phyloP scores from a whole-genome alignment of 768 basidiomycete species.

The Tremella mesenterica region DNA sequence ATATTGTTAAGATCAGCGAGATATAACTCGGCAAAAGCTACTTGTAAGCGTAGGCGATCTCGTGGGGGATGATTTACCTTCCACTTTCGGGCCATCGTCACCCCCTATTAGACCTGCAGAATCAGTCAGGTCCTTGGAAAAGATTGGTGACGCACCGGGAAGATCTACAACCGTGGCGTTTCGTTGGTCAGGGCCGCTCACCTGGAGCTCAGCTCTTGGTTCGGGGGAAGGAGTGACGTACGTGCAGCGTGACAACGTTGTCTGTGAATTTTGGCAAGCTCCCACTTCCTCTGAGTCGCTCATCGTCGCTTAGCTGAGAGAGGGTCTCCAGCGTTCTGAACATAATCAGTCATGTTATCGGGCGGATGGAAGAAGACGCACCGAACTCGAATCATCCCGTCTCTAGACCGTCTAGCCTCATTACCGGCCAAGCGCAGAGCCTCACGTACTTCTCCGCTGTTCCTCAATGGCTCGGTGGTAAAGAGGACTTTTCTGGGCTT shows the following conservation, averaged over 20 bases:
- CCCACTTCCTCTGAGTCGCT: background rate
- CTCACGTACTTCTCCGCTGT: background rate
- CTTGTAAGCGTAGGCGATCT: background rate
- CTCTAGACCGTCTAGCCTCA: constrained; percentile 10
- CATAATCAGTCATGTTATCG: background rate
- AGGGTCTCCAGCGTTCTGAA: constrained; percentile 10
- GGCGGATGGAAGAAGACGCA: background rate
- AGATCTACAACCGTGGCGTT: constrained; percentile 23
- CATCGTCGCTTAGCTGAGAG: background rate
- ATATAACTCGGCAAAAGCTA: constrained; percentile 4
- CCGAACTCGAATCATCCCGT: constrained; percentile 1
- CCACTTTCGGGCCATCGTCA: background rate
- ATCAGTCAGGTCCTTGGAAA: background rate
- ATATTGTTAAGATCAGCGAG: constrained; percentile 12
- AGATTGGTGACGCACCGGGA: constrained; percentile 11
- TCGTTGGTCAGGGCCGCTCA: constrained; percentile 4
- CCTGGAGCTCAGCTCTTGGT: background rate
- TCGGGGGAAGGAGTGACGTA: constrained; percentile 2
- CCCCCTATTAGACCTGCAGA: background rate
- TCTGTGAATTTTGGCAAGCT: constrained; percentile 4
- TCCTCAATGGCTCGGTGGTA: background rate
- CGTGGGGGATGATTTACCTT: background rate
- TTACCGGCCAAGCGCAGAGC: constrained; percentile 13
- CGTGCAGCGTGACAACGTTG: constrained; percentile 13
- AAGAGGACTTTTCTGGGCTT: background rate